phyloP scores from a whole-genome alignment of 306 rosid genomes.

The Corylus americana region DNA sequence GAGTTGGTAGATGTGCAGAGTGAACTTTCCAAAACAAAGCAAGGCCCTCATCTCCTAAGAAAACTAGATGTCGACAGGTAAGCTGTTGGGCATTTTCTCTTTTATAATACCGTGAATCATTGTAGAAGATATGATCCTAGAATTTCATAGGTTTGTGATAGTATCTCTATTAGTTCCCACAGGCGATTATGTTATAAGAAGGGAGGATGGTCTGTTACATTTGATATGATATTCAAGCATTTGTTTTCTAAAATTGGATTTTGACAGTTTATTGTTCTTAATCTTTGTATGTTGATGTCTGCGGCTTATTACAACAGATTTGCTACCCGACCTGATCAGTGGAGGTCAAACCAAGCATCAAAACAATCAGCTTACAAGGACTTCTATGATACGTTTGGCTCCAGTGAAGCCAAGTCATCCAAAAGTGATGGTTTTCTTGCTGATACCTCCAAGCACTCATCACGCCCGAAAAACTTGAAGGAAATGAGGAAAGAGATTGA shows the following conservation, averaged over 20 bases:
- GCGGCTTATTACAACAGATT: constrained; percentile 50
- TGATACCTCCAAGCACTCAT: constrained; percentile 39
- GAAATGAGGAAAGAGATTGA: constrained; percentile 65
- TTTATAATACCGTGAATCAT: background rate
- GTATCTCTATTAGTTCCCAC: background rate
- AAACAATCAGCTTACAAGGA: constrained; percentile 74
- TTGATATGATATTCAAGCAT: constrained; percentile 10
- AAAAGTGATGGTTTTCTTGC: constrained; percentile 51
- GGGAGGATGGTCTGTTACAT: constrained; percentile 2
- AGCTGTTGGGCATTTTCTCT: constrained; percentile 29
- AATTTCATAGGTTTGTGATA: background rate
- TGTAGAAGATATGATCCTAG: background rate
- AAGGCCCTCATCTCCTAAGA: constrained; percentile 79
- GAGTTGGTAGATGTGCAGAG: constrained; percentile 62
- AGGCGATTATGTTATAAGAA: background rate
- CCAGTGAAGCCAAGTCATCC: constrained; percentile 45
- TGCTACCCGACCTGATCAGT: constrained; percentile 75
- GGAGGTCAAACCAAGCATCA: constrained; percentile 86
- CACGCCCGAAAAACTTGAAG: constrained; percentile 50
- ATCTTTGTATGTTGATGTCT: constrained; percentile 10
- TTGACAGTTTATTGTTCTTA: constrained; percentile 11
- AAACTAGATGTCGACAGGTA: constrained; percentile 86
- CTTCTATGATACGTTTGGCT: constrained; percentile 66
- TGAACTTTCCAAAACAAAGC: constrained; percentile 84
- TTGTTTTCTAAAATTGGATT: constrained; percentile 16